phyloP scores from a whole-genome alignment of 2,329 filamentous ascomycete species.

The Rhytidhysteron rufulum region DNA sequence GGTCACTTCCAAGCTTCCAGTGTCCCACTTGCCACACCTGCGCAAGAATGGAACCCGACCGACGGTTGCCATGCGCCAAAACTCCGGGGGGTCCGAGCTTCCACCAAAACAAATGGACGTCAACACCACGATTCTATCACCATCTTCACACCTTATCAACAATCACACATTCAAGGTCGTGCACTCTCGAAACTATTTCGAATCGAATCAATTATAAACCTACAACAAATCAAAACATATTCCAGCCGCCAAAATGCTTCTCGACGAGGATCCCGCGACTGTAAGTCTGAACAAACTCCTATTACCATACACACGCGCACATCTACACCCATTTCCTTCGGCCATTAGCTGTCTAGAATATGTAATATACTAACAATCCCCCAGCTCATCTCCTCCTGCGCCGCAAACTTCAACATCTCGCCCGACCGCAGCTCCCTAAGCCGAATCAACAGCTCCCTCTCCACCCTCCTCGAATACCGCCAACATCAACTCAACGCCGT shows the following conservation, averaged over 20 bases:
- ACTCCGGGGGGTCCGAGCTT: constrained; percentile 18
- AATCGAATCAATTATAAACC: too few relatives aligned
- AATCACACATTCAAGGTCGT: constrained; percentile 1
- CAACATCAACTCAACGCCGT: constrained; percentile 60
- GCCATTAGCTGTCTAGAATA: too few relatives aligned
- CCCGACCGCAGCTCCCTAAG: constrained; percentile 81
- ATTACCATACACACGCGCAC: too few relatives aligned
- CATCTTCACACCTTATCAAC: constrained; percentile 6
- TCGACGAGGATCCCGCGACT: constrained; percentile 87
- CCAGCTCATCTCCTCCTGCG: constrained; percentile 86
- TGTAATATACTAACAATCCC: constrained; percentile 16
- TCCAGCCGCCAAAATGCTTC: constrained; percentile 65
- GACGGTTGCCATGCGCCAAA: constrained; percentile 27
- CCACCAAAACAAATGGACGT: constrained; percentile 21
- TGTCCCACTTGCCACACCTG: too few relatives aligned
- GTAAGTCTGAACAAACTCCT: constrained; percentile 57
- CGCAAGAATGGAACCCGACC: too few relatives aligned
- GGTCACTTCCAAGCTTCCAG: too few relatives aligned
- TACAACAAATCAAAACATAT: neutral
- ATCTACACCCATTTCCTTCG: too few relatives aligned
- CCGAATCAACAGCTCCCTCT: constrained; percentile 79
- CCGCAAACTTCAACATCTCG: constrained; percentile 90
- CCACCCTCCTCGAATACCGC: constrained; percentile 79
- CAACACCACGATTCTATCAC: constrained; percentile 24
- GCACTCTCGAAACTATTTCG: too few relatives aligned